Percentiles rank a stretch among this genome's conserved stretches.
Evolutionary conservation across 2,329 filamentous ascomycete species (phyloP).

Genomic region (Pezicula neosporulosa): DNA sequence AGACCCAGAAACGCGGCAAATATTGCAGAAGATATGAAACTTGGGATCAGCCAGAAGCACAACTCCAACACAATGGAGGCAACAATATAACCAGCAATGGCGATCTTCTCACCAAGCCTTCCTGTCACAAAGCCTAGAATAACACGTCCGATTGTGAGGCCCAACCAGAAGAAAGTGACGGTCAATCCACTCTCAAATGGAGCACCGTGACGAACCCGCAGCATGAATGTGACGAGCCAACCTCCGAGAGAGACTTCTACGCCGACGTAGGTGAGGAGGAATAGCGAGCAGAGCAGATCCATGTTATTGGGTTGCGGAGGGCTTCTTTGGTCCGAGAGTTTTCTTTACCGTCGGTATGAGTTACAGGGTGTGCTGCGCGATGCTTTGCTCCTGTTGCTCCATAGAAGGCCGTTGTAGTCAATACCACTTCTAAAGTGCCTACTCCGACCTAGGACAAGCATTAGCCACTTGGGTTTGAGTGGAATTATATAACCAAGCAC

Average conservation of each 20-base stretch:
- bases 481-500: neutral
- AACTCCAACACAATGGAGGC: slow-evolving; percentile 63
- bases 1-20: slow-evolving; percentile 72
- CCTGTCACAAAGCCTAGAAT: slow-evolving; percentile 76
- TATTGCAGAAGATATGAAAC: slow-evolving; percentile 69
- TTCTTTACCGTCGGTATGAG: slow-evolving; percentile 1
- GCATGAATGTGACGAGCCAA: slow-evolving; percentile 66
- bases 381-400: slow-evolving; percentile 53
- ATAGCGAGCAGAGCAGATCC: slow-evolving; percentile 64
- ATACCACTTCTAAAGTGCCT: slow-evolving; percentile 50
- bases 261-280: slow-evolving; percentile 77
- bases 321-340: slow-evolving; percentile 21
- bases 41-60: slow-evolving; percentile 78
- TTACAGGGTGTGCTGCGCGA: slow-evolving; percentile 48
- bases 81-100: slow-evolving; percentile 61
- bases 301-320: slow-evolving; percentile 54
- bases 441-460: slow-evolving; percentile 41
- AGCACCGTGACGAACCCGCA: slow-evolving; percentile 67
- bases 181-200: slow-evolving; percentile 73
- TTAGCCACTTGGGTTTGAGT: neutral
- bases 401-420: slow-evolving; percentile 59
- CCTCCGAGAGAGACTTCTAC: slow-evolving; percentile 72
- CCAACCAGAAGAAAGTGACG: slow-evolving; percentile 81
- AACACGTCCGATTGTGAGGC: slow-evolving; percentile 71
- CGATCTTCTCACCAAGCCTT: slow-evolving; percentile 67